Evolutionary conservation across 2,329 filamentous ascomycete genomes (phyloP).

Genomic region (Thermomyces lanuginosus): DNA sequence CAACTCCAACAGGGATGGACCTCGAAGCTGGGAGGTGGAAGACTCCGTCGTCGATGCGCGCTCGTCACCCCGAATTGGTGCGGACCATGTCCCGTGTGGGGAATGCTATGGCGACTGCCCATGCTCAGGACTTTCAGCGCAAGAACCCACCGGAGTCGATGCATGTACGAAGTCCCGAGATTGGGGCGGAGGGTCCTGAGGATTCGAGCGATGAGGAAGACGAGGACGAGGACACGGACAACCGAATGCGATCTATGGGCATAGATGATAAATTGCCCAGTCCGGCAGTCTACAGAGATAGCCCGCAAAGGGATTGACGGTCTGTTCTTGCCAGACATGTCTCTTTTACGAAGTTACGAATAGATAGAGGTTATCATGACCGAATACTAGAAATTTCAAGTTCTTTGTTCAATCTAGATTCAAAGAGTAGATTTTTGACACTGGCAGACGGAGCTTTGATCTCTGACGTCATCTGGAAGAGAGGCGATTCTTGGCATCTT

Average conservation of each 20-base stretch:
- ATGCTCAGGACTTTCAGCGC: conserved; percentile 84
- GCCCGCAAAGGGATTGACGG: conserved; percentile 1
- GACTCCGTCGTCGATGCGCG: conserved; percentile 12
- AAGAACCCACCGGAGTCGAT: conserved; percentile 40
- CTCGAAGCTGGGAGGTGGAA: conserved; percentile 15
- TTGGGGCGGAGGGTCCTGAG: conserved; percentile 23
- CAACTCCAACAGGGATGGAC: conserved; percentile 10
- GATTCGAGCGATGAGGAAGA: conserved; percentile 22
- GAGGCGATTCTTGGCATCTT: no score
- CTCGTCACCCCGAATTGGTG: conserved; percentile 12
- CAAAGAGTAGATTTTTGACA: no score
- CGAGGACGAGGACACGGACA: conserved; percentile 19
- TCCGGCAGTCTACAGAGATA: conserved; percentile 1
- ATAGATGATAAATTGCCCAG: conserved; percentile 4
- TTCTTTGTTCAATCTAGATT: no score
- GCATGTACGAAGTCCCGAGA: conserved; percentile 18
- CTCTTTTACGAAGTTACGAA: no score
- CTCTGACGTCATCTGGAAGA: no score
- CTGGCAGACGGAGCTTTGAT: no score
- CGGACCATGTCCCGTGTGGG: conserved; percentile 38
- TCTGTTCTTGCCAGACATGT: no score
- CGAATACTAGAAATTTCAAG: no score
- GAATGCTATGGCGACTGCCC: conserved; percentile 63
- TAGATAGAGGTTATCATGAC: no score
- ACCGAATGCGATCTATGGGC: conserved; percentile 11